Evolutionary conservation across 2,329 filamentous ascomycete species (phyloP).

Genomic region (Chalaropsis thielavioides): DNA sequence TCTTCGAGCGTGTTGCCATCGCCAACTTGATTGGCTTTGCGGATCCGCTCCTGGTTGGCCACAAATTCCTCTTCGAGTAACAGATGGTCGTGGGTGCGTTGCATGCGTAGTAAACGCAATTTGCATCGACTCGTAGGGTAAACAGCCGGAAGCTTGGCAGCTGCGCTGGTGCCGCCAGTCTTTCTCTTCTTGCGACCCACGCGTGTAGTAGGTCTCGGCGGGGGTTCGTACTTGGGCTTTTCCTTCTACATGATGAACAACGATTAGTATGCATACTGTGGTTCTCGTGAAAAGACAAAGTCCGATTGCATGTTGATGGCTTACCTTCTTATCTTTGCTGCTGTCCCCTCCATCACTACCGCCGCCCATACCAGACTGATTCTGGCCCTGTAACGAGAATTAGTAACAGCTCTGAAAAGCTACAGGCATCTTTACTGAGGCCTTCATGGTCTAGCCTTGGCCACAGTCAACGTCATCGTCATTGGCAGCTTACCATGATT

Average conservation of each 20-base stretch:
- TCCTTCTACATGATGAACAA: constrained; percentile 57
- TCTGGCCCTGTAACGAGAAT: constrained; percentile 49
- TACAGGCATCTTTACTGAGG: not conserved
- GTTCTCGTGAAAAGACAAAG: not conserved
- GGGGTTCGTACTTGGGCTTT: constrained; percentile 99
- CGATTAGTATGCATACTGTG: not conserved
- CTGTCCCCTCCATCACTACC: constrained; percentile 60
- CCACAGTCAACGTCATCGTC: not conserved
- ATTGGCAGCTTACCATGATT: constrained; percentile 4
- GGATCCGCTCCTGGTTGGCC: constrained; percentile 91
- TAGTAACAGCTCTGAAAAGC: not conserved
- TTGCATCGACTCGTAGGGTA: constrained; percentile 97
- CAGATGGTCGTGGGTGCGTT: constrained; percentile 93
- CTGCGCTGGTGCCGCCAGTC: constrained; percentile 79
- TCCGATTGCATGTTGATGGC: constrained; percentile 16
- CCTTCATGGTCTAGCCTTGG: not conserved
- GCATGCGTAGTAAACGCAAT: constrained; percentile 91
- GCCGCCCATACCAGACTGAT: constrained; percentile 75
- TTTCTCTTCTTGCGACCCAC: constrained; percentile 98
- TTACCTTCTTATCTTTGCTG: constrained; percentile 79
- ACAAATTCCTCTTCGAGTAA: constrained; percentile 97
- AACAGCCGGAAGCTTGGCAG: constrained; percentile 85
- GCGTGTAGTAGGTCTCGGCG: constrained; percentile 88
- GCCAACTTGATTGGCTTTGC: constrained; percentile 76
- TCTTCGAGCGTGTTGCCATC: constrained; percentile 59